Evolutionary conservation across 768 basidiomycete genomes (phyloP).

Genomic region (Psilocybe tampanensis): DNA sequence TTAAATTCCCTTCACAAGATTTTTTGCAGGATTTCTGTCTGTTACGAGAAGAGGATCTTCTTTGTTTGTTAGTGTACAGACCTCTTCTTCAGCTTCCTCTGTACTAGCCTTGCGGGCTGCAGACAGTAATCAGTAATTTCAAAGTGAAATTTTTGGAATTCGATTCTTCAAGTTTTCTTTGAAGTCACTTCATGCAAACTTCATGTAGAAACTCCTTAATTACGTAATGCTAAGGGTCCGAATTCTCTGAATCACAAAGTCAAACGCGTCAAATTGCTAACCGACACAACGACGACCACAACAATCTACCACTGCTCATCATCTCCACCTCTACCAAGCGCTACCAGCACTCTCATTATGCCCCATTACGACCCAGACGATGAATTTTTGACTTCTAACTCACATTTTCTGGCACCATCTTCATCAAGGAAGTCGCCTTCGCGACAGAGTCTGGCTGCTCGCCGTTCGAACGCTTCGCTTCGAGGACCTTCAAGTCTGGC

Average conservation of each 20-base stretch:
- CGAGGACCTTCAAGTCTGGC: constrained; percentile 44
- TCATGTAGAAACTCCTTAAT: constrained; percentile 8
- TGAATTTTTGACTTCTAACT: constrained; percentile 29
- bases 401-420: constrained; percentile 35
- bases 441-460: constrained; percentile 35
- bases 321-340: neutral
- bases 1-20: neutral
- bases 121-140: neutral
- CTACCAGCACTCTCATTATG: constrained; percentile 29
- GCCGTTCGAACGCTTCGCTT: constrained; percentile 54
- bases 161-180: too few relatives aligned
- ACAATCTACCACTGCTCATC: neutral
- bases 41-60: neutral
- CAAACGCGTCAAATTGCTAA: constrained; percentile 6
- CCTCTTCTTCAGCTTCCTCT: neutral
- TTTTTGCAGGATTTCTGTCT: constrained; percentile 3
- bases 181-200: too few relatives aligned
- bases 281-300: constrained; percentile 16
- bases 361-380: constrained; percentile 34
- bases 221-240: constrained; percentile 15
- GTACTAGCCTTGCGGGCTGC: neutral
- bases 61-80: neutral
- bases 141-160: too few relatives aligned
- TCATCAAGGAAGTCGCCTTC: constrained; percentile 36
- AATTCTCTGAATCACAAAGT: neutral